These are phyloP conservation scores for Diplodia sapinea DNA, from an alignment of 2,329 filamentous ascomycete genomes.

Conservation along the genomic window DNA sequence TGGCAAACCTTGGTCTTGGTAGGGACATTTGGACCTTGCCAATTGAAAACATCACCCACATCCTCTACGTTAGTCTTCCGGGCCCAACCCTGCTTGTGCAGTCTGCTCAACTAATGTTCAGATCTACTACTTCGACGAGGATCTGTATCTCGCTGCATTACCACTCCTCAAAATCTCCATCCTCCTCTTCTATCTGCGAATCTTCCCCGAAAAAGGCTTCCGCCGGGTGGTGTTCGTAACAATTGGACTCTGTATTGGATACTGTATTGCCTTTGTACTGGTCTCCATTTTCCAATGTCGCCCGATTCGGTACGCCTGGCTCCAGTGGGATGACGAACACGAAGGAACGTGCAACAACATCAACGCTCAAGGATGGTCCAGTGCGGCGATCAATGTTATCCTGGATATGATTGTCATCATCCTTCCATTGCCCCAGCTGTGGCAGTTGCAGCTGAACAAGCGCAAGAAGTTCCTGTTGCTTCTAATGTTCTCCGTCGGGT, in stretches of 20 bases:
- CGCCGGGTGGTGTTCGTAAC: conserved; percentile 37
- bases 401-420: conserved; percentile 40
- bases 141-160: conserved; percentile 45
- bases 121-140: conserved; percentile 39
- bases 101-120: not conserved
- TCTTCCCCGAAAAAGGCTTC: conserved; percentile 42
- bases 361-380: conserved; percentile 42
- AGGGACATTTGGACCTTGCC: conserved; percentile 59
- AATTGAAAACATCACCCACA: conserved; percentile 51
- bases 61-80: conserved; percentile 43
- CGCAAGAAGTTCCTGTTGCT: conserved; percentile 45
- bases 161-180: conserved; percentile 46
- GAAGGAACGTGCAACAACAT: conserved; percentile 44
- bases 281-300: conserved; percentile 36
- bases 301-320: conserved; percentile 36
- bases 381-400: conserved; percentile 43
- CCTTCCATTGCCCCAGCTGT: conserved; percentile 43
- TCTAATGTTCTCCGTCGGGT: conserved; percentile 46
- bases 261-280: conserved; percentile 36
- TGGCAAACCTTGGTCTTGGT: conserved; percentile 53
- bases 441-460: conserved; percentile 39
- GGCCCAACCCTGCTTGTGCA: not conserved
- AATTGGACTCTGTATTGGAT: conserved; percentile 39
- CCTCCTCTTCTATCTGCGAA: conserved; percentile 44
- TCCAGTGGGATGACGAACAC: conserved; percentile 39